Percentiles rank a stretch among this genome's conserved stretches.
These are phyloP conservation scores for Fusarium nodosum DNA, from an alignment of 2,329 filamentous ascomycete genomes.

Conservation along the genomic window DNA sequence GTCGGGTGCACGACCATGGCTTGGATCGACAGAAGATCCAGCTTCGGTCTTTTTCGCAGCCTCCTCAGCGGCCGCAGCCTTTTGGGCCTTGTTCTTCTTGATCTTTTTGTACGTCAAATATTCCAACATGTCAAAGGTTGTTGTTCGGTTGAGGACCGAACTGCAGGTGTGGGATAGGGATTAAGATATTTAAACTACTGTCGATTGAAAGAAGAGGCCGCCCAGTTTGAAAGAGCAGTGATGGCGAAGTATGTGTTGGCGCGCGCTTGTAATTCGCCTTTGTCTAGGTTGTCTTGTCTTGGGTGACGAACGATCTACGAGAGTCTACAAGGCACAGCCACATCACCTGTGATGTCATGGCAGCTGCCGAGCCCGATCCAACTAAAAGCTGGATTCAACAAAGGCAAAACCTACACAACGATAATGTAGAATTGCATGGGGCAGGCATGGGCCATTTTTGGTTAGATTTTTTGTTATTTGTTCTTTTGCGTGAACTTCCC, in stretches of 20 bases:
- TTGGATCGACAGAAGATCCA: constrained; percentile 30
- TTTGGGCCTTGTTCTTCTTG: constrained; percentile 70
- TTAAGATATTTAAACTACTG: constrained; percentile 30
- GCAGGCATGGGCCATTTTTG: too few species aligned
- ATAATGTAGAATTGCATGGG: neutral
- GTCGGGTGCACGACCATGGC: constrained; percentile 30
- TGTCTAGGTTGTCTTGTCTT: constrained; percentile 45
- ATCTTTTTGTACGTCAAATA: constrained; percentile 73
- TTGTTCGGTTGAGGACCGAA: constrained; percentile 6
- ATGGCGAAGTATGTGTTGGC: constrained; percentile 39
- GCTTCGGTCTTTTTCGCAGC: constrained; percentile 36
- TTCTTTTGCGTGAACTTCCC: neutral
- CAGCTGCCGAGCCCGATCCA: constrained; percentile 14
- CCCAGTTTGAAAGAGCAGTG: constrained; percentile 20
- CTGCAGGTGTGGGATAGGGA: neutral
- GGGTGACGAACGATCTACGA: constrained; percentile 27
- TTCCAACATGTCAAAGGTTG: constrained; percentile 66
- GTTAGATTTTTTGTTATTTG: neutral
- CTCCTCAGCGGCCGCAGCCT: constrained; percentile 53
- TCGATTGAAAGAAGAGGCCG: constrained; percentile 37
- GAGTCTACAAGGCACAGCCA: constrained; percentile 50
- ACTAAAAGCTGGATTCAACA: constrained; percentile 5
- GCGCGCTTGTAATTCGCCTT: constrained; percentile 47
- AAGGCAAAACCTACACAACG: neutral
- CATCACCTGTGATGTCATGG: constrained; percentile 54